Evolutionary conservation across 352 stramenopile genomes (phyloP), one percentile per base, ranked within the genome.

Genomic region (Aphanomyces cochlioides): DNA sequence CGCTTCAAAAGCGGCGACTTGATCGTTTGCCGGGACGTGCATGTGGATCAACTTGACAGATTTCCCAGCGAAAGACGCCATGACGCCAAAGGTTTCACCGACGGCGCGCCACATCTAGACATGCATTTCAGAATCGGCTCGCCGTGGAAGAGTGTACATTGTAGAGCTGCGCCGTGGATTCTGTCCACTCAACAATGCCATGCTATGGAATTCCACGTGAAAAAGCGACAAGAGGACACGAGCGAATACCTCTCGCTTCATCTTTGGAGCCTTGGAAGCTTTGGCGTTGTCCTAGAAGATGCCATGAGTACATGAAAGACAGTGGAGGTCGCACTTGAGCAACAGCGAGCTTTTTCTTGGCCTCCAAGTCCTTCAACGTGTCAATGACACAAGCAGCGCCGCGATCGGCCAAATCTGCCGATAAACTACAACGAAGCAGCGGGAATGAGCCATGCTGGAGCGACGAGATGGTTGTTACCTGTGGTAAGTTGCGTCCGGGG

Each of bases 41-140:
- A 91, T 65, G 8, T 89, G 77, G 10, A 88, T 79, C 36, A 95
- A 73, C 67, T 92, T 95, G 50, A 95, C 75, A 41, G 82, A 72
- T 47, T 84, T 88, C 70, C 76, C 77, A 56, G 79, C 78, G 73
- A 88, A 93, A n/a, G 78, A 73, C 3, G 90, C 78, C 28, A 74
- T 80, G 38, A 95, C 61, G 36, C 87, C 85, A 36, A 95, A 81
- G 12, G 79, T 89, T 69, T 88, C 86, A 53, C 85, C 84, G 53
- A 95, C 76, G 47, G 87, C 84, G 59, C 93, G 85, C 85, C 85
- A 95, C 66, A 78, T 75, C 83, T 92, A 61, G 15, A 43, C 15
- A 56, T 37, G 5, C 47, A 43, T 41, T 45, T 36, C 41, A 57
- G 53, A 28, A 28, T 28, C 28, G 28, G 28, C 28, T 28, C 28